These are phyloP conservation scores for Colletotrichum tofieldiae DNA, from an alignment of 2,329 filamentous ascomycete species.

Conservation along the genomic window DNA sequence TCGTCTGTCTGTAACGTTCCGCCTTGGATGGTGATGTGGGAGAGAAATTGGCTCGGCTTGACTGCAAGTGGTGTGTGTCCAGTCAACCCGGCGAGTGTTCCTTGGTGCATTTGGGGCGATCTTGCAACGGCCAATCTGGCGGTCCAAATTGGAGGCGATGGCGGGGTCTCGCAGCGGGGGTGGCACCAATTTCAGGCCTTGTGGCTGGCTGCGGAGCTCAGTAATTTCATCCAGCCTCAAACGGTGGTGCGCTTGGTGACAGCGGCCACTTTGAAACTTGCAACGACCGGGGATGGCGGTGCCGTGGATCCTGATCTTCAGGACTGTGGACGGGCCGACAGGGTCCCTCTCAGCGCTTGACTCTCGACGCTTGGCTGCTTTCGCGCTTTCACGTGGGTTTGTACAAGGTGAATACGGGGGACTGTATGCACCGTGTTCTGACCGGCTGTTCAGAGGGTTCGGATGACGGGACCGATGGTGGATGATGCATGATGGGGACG, in stretches of 20 bases:
- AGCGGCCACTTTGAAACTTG: constrained; percentile 27
- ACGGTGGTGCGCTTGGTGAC: constrained; percentile 33
- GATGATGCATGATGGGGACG: constrained; percentile 1
- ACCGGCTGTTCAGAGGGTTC: constrained; percentile 9
- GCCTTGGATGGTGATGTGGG: constrained; percentile 28
- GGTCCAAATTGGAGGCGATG: constrained; percentile 31
- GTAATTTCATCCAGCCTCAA: constrained; percentile 39
- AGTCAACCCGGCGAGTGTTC: not conserved
- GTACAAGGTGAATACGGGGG: not conserved
- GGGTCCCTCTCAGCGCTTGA: constrained; percentile 20
- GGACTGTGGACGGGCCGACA: constrained; percentile 30
- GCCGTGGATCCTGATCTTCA: constrained; percentile 41
- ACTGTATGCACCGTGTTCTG: not conserved
- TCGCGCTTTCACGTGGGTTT: constrained; percentile 24
- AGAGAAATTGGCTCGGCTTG: constrained; percentile 40
- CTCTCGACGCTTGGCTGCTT: not conserved
- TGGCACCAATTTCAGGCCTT: constrained; percentile 40
- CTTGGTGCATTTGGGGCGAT: constrained; percentile 25
- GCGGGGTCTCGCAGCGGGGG: constrained; percentile 43
- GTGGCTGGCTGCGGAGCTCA: constrained; percentile 42
- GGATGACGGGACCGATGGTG: constrained; percentile 12
- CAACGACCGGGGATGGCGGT: constrained; percentile 42
- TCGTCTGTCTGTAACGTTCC: constrained; percentile 42
- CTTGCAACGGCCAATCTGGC: constrained; percentile 40
- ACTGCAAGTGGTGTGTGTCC: constrained; percentile 8